Evolutionary conservation across 495 filamentous ascomycete genomes (phyloP), one percentile per base, ranked within the genome.

Genomic region (Hyphodiscus hymeniophilus): DNA sequence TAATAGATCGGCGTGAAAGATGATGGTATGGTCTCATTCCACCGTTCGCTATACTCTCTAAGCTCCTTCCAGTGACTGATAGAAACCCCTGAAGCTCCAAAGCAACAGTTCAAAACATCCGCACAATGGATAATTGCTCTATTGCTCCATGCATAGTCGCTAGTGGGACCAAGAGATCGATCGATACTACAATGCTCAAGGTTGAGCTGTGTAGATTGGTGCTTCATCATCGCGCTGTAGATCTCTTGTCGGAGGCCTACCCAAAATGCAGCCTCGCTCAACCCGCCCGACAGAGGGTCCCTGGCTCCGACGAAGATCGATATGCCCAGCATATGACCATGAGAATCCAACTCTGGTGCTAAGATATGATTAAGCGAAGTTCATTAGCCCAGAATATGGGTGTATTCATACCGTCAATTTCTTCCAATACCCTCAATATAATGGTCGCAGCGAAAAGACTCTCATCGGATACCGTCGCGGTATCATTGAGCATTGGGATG

Each of bases 351-450:
- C 10, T 66, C 61, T 10, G 66, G 61, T 34, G 69, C 62, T 66
- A 38, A 12, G 46, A 21, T 24, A 12, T 15, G 34, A n/a, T 6
- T 59, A 35, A 66, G 44, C 16, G 2, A 8, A 52, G 13, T 36
- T 18, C 13, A 18, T 5, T n/a, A 21, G 38, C 3, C 20, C 4
- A 36, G 23, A 32, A 22, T 3, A 7, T 42, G 3, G 12, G n/a
- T 36, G 64, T 61, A 5, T 38, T 7, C 15, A 15, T 60, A 75
- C 76, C 70, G 46, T 80, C 72, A 54, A 80, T 76, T 50, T 82
- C 79, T 62, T 82, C 77, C n/a, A 79, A 59, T 30, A 80, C 71
- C 13, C 78, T 69, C 16, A 81, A 64, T 42, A 83, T 80, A 7
- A 83, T 75, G 3, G 69, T 73, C 2, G 78, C 74, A 4, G 77